These are phyloP conservation scores for Candida nitratophila DNA, from an alignment of 805 yeast genomes.

Conservation along the genomic window DNA sequence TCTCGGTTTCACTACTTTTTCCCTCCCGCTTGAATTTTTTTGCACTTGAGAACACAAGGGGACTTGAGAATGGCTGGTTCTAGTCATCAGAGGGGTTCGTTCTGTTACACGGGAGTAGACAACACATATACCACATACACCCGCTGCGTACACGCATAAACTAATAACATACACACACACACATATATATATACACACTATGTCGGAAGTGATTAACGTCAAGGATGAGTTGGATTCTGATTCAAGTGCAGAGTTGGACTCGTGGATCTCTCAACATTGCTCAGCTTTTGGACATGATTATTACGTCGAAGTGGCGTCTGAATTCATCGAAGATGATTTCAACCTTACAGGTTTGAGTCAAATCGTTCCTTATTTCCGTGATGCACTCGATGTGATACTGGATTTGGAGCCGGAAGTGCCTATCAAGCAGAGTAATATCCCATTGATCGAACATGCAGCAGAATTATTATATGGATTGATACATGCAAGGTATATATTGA, in stretches of 20 bases:
- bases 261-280: conserved; percentile 82
- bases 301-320: conserved; percentile 86
- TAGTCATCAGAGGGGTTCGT: too few species aligned
- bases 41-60: too few species aligned
- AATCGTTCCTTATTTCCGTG: conserved; percentile 85
- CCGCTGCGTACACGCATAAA: too few species aligned
- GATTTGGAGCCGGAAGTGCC: conserved; percentile 69
- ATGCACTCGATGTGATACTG: conserved; percentile 83
- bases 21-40: too few species aligned
- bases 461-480: conserved; percentile 89
- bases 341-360: conserved; percentile 83
- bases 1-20: too few species aligned
- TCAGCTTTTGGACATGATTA: conserved; percentile 79
- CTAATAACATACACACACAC: too few species aligned
- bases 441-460: conserved; percentile 81
- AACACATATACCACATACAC: too few species aligned
- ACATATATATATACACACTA: too few species aligned
- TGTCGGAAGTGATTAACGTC: conserved; percentile 13
- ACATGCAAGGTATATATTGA: conserved; percentile 84
- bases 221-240: conserved; percentile 19
- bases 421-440: conserved; percentile 57
- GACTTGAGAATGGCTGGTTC: too few species aligned
- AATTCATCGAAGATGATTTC: conserved; percentile 94
- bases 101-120: too few species aligned
- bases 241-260: conserved; percentile 47